Base-by-base conservation (phyloP, 805 yeast species). In the Schizosaccharomyces lindneri region DNA sequence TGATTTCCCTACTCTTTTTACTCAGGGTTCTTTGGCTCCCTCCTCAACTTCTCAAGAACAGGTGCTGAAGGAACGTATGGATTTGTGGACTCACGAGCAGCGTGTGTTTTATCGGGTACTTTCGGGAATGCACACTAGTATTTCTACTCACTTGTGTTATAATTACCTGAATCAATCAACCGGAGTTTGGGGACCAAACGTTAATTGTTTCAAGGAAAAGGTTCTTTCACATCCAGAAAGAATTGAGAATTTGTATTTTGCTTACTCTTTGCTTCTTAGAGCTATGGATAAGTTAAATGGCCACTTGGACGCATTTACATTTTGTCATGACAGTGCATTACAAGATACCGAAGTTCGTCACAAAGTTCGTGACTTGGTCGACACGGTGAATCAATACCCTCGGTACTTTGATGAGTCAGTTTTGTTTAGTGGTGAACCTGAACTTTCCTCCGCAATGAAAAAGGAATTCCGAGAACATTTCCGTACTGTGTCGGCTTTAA, bases 41-140 rank as follows among this genome's bases (percentile, higher is more conserved):
- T 31, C 31, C 2, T 15, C 31, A 31, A 17, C 3, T 15, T 17
- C 31, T 21, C 60, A 31, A 21, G 39, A 29, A 24, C 6, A 39
- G 13, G 7, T 29, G 11, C 5, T 17, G n/a, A 36, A 57, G 4
- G 27, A 39, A 36, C 43, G 39, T 19, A 41, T 36, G 48, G 60
- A 57, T 1, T 5, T 78, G 21, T 79, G 78, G 64, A 89, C 95
- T 70, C 73, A 83, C 55, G 97, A 94, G 67, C 90, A 90, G 73
- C 82, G 87, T 65, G 81, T 89, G 48, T 93, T 93, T 67, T 93
- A 84, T 73, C 79, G 93, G 65, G 73, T 93, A 61, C 77, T 93
- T 27, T 83, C 93, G 32, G 99, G 99, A 1, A 79, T 93, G 84
- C 99, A 93, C 70, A 87, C 96, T 1, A 86, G 95, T 1, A 87